Evolutionary conservation across 169 alveolate species (phyloP).

Genomic region (Eimeria necatrix): DNA sequence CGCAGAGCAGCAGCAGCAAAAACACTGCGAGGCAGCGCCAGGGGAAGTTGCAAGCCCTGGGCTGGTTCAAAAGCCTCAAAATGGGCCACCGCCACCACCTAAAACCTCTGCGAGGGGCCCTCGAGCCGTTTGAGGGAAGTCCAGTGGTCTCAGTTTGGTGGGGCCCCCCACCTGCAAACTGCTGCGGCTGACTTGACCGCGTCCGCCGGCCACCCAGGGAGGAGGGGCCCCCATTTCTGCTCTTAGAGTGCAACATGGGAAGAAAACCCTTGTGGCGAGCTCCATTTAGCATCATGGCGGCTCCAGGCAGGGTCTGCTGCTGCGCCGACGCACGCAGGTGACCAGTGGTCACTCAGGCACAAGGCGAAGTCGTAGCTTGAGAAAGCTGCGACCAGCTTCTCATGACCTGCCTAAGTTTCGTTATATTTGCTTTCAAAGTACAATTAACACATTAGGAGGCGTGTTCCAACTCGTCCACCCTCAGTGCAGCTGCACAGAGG

Average conservation of each 20-base stretch:
- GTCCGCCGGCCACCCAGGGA: neutral
- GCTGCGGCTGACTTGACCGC: no score
- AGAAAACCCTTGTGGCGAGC: constrained; percentile 9
- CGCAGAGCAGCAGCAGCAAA: neutral
- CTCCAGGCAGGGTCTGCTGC: neutral
- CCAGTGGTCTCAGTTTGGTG: no score
- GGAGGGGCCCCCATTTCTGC: neutral
- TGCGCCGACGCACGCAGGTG: neutral
- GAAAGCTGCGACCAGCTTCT: neutral
- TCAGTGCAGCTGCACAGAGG: no score
- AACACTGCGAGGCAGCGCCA: neutral
- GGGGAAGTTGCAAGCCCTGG: neutral
- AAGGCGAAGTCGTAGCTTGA: neutral
- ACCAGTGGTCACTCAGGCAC: neutral
- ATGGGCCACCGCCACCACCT: neutral
- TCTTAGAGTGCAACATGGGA: neutral
- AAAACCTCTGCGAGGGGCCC: neutral
- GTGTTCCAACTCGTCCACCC: no score
- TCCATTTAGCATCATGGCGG: constrained; percentile 28
- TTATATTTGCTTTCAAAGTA: no score
- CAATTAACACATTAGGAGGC: no score
- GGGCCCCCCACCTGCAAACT: no score
- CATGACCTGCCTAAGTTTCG: neutral
- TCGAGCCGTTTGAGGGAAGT: no score
- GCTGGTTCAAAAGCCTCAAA: neutral